These are phyloP conservation scores for Alternaria gaisen DNA, from an alignment of 2,329 filamentous ascomycete species.

Conservation along the genomic window DNA sequence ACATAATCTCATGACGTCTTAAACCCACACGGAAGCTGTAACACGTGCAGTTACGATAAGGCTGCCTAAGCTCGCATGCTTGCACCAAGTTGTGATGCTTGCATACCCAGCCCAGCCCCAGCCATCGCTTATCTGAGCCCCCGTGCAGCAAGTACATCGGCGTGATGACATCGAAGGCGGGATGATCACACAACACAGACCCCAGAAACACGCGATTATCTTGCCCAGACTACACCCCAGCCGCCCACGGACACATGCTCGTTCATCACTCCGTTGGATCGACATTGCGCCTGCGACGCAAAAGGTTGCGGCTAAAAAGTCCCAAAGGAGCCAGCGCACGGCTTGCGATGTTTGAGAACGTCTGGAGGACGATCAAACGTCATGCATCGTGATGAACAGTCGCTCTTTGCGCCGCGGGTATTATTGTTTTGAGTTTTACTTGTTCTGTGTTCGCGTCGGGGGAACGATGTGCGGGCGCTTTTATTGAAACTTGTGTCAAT, in stretches of 20 bases:
- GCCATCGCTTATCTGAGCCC: constrained; percentile 10
- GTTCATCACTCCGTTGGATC: constrained; percentile 4
- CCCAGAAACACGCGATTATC: constrained; percentile 1
- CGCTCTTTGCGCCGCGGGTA: background rate
- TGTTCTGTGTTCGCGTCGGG: constrained; percentile 3
- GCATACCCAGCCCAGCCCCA: background rate
- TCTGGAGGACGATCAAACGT: background rate
- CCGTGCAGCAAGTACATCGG: background rate
- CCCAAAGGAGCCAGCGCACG: background rate
- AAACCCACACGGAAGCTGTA: constrained; percentile 7
- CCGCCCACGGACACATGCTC: background rate
- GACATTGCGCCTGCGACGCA: constrained; percentile 8
- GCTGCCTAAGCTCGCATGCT: constrained; percentile 2
- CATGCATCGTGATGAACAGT: constrained; percentile 2
- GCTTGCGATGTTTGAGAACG: background rate
- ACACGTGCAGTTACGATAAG: constrained; percentile 11
- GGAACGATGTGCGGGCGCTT: background rate
- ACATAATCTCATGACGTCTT: constrained; percentile 9
- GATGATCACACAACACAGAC: constrained; percentile 6
- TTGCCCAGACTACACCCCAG: constrained; percentile 2
- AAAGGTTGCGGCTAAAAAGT: constrained; percentile 1
- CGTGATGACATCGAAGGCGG: constrained; percentile 11
- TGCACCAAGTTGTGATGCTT: constrained; percentile 3
- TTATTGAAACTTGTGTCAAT: constrained; percentile 4
- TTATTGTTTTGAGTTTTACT: background rate